A percentile compares a stretch with the other conserved stretches of the same genome.
These are phyloP conservation scores for Lactuca sativa DNA, from an alignment of 129 eudicot species.

Conservation along the genomic window DNA sequence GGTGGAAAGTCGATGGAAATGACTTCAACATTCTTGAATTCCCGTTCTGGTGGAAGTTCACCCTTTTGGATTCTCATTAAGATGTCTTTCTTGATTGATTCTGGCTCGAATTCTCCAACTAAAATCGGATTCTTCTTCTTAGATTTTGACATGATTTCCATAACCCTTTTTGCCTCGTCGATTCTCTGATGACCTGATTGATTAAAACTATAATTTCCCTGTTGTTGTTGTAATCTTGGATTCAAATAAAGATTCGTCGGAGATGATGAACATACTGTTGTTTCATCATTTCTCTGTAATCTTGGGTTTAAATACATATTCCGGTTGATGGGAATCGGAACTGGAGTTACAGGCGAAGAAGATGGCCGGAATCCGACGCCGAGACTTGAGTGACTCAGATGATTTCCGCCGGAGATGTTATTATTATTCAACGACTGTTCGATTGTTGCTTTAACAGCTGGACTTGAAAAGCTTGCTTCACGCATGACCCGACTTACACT, in stretches of 20 bases:
- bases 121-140: conserved; percentile 72
- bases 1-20: conserved; percentile 33
- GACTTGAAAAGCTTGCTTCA: conserved; percentile 91
- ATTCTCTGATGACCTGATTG: conserved; percentile 35
- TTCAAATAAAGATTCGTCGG: conserved; percentile 46
- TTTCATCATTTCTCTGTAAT: conserved; percentile 27
- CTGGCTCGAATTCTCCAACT: conserved; percentile 68
- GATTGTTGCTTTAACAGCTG: conserved; percentile 87
- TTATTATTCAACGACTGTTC: conserved; percentile 54
- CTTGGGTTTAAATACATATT: conserved; percentile 29
- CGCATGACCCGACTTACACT: conserved; percentile 97
- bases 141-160: conserved; percentile 54
- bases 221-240: conserved; percentile 45
- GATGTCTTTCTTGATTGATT: conserved; percentile 50
- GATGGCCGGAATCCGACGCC: conserved; percentile 33
- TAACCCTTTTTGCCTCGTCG: conserved; percentile 57
- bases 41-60: conserved; percentile 34
- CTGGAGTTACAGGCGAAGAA: conserved; percentile 9
- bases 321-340: conserved; percentile 33
- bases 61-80: conserved; percentile 50
- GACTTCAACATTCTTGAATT: conserved; percentile 41
- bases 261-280: conserved; percentile 2
- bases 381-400: conserved; percentile 13
- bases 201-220: conserved; percentile 20
- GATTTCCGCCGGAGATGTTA: not conserved